Conservation (phyloP, 495 filamentous ascomycete species). For the Tirmania nivea region DNA sequence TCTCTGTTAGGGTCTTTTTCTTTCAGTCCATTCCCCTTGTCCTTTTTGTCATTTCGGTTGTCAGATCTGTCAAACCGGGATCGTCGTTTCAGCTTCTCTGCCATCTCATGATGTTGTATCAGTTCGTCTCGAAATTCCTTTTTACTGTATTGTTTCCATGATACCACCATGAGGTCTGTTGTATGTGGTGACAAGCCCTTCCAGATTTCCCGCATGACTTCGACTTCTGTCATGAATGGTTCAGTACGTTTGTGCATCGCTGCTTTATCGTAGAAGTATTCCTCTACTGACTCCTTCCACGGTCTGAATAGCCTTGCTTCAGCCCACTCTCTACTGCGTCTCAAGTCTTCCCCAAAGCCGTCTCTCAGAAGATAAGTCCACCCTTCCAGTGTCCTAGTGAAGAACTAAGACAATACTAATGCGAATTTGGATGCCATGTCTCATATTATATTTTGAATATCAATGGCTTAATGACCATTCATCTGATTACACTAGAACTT, state of each 20-base stretch:
- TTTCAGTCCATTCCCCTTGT: no score
- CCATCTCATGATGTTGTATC: background rate
- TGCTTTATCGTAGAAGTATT: background rate
- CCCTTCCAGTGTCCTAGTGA: background rate
- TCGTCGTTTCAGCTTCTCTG: background rate
- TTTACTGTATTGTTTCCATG: background rate
- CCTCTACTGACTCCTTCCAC: background rate
- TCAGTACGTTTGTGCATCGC: background rate
- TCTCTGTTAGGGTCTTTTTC: no score
- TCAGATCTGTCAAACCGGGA: no score
- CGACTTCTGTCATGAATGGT: background rate
- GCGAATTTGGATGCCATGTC: no score
- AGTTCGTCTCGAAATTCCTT: background rate
- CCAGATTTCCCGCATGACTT: background rate
- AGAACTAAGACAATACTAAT: no score
- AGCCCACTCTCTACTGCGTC: background rate
- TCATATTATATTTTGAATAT: no score
- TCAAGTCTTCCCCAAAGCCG: background rate
- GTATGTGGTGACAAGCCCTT: background rate
- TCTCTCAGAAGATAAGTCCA: background rate
- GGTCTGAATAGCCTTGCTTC: background rate
- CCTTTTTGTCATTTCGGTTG: no score
- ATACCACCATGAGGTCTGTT: background rate
- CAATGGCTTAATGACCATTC: no score
- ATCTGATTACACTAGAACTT: no score